A percentile compares a stretch with the other conserved stretches of the same genome.
phyloP scores from a whole-genome alignment of 257 asterid genomes.

The Petunia secreta region DNA sequence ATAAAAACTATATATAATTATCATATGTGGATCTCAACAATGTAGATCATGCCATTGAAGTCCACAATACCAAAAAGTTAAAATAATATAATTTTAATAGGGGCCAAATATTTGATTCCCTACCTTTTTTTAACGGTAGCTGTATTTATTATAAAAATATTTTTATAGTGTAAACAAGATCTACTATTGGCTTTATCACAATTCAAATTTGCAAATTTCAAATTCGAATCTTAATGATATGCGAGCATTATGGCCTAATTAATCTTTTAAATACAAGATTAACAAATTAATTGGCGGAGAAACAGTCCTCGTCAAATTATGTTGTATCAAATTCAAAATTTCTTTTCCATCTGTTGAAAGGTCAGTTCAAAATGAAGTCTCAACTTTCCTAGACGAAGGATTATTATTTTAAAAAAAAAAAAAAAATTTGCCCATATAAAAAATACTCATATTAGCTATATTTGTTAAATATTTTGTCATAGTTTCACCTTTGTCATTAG shows the following conservation, averaged over 20 bases:
- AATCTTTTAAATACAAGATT: not conserved
- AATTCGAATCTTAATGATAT: not conserved
- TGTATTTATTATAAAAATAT: not conserved
- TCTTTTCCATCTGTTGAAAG: constrained; percentile 33
- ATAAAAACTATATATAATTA: not conserved
- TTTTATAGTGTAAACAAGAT: not conserved
- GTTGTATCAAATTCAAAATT: constrained; percentile 38
- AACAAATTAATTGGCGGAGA: constrained; percentile 19
- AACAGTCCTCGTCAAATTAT: constrained; percentile 18
- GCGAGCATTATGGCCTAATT: not conserved
- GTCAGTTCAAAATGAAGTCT: constrained; percentile 45
- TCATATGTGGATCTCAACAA: constrained; percentile 19
- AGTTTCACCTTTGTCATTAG: no score
- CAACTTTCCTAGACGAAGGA: constrained; percentile 26
- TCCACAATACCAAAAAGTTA: not conserved
- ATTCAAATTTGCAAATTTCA: not conserved
- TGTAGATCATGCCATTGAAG: constrained; percentile 20
- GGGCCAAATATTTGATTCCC: not conserved
- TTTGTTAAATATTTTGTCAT: no score
- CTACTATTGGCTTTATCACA: not conserved
- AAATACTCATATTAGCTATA: no score
- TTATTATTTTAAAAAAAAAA: not conserved
- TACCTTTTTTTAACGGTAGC: not conserved
- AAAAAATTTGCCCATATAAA: no score
- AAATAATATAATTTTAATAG: not conserved